Percentiles rank a stretch among this genome's conserved stretches.
phyloP scores from a whole-genome alignment of 345 rosid genomes.

The Carallia pectinifolia region DNA sequence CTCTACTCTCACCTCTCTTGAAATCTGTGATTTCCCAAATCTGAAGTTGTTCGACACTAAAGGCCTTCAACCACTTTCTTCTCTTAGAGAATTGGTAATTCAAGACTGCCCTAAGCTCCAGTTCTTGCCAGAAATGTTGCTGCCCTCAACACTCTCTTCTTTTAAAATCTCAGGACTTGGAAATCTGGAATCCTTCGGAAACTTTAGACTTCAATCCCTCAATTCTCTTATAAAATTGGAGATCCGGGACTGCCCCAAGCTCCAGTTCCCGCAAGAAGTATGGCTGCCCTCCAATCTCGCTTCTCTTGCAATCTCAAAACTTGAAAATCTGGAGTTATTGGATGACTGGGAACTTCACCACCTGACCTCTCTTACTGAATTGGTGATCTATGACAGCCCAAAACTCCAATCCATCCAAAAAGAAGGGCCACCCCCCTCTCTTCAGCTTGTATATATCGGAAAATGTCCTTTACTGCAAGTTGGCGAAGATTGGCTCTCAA shows the following conservation, averaged over 20 bases:
- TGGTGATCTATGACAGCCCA: slow-evolving; percentile 5
- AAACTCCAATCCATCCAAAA: slow-evolving; percentile 4
- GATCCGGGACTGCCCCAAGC: not conserved
- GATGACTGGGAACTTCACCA: not conserved
- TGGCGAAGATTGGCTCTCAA: not conserved
- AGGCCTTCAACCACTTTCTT: slow-evolving; percentile 15
- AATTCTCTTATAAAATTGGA: not conserved
- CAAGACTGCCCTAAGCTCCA: slow-evolving; percentile 14
- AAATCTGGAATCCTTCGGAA: not conserved
- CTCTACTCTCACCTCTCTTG: not conserved
- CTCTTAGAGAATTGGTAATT: slow-evolving; percentile 18
- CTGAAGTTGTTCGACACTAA: slow-evolving; percentile 10
- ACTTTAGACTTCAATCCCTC: not conserved
- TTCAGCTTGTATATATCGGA: not conserved
- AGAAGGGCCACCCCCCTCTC: slow-evolving; percentile 1
- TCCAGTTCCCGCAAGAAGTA: not conserved
- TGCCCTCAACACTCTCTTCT: slow-evolving; percentile 13
- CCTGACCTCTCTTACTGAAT: slow-evolving; percentile 1
- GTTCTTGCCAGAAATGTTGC: slow-evolving; percentile 7
- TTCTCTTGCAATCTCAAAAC: not conserved
- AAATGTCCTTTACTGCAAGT: slow-evolving; percentile 7
- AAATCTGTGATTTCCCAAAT: not conserved
- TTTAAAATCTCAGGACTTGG: not conserved
- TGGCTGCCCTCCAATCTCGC: not conserved
- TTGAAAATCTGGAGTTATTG: not conserved